These are phyloP conservation scores for Rubroshorea leprosula DNA, from an alignment of 345 rosid species.

Conservation along the genomic window DNA sequence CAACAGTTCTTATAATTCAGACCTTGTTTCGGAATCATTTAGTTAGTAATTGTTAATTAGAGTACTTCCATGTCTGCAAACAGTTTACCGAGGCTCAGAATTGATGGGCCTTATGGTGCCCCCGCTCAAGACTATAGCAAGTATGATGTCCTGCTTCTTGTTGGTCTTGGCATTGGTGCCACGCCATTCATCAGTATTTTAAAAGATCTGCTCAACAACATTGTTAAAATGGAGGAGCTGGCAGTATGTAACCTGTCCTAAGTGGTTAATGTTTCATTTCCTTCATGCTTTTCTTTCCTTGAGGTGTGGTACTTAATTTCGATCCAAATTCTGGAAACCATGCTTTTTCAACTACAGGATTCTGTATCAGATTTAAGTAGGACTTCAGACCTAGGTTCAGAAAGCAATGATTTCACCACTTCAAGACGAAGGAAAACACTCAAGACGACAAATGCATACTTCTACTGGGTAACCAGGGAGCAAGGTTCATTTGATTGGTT, in stretches of 20 bases:
- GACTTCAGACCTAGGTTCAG: slow-evolving; percentile 58
- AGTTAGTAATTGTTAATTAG: background rate
- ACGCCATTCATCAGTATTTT: slow-evolving; percentile 84
- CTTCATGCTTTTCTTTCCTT: background rate
- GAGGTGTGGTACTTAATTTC: no score
- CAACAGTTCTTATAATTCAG: no score
- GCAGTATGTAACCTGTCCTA: slow-evolving; percentile 47
- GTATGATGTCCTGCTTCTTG: slow-evolving; percentile 75
- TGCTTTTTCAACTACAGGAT: slow-evolving; percentile 45
- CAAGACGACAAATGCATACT: slow-evolving; percentile 87
- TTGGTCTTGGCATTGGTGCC: slow-evolving; percentile 93
- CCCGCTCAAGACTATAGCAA: slow-evolving; percentile 84
- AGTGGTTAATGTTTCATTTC: background rate
- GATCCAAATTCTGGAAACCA: no score
- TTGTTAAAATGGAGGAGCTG: slow-evolving; percentile 33
- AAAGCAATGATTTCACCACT: slow-evolving; percentile 42
- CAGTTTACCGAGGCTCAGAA: slow-evolving; percentile 41
- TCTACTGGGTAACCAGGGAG: slow-evolving; percentile 98
- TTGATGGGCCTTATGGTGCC: slow-evolving; percentile 87
- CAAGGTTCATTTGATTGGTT: slow-evolving; percentile 99
- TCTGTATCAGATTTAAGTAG: slow-evolving; percentile 53
- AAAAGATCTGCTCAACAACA: slow-evolving; percentile 52
- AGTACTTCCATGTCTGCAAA: slow-evolving; percentile 11
- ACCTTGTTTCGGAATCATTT: no score
- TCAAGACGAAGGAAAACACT: slow-evolving; percentile 47